These are phyloP conservation scores for Nakaseomyces uthaithaninus DNA, from an alignment of 1,139 yeast genomes.

Conservation along the genomic window DNA sequence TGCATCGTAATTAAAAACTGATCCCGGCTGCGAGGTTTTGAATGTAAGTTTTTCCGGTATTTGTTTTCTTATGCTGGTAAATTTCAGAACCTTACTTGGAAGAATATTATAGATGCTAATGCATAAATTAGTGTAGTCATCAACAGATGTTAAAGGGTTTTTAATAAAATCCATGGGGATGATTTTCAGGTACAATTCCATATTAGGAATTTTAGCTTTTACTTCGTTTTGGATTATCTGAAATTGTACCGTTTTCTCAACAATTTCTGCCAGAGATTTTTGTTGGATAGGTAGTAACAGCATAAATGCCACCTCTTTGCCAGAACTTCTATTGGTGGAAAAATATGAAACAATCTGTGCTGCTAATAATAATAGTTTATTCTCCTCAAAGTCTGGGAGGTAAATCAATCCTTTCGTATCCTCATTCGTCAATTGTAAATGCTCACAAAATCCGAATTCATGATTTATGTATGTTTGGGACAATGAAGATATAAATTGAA, in stretches of 20 bases:
- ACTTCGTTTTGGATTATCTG: slow-evolving; percentile 39
- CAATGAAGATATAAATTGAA: slow-evolving; percentile 24
- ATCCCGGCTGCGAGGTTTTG: slow-evolving; percentile 37
- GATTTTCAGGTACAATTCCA: slow-evolving; percentile 43
- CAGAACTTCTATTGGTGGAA: slow-evolving; percentile 27
- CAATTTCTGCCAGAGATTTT: slow-evolving; percentile 36
- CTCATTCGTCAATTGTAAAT: slow-evolving; percentile 27
- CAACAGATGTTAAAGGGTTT: slow-evolving; percentile 29
- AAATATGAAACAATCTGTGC: slow-evolving; percentile 39
- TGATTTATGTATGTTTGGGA: slow-evolving; percentile 29
- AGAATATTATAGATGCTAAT: slow-evolving; percentile 58
- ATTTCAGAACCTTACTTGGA: slow-evolving; percentile 33
- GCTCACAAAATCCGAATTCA: slow-evolving; percentile 32
- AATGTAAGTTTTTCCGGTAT: slow-evolving; percentile 38
- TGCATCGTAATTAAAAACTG: slow-evolving; percentile 52
- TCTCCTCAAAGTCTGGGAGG: slow-evolving; percentile 25
- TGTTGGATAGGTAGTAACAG: slow-evolving; percentile 31
- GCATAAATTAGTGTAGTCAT: slow-evolving; percentile 40
- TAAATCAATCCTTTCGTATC: slow-evolving; percentile 27
- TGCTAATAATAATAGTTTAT: slow-evolving; percentile 39
- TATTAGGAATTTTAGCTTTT: slow-evolving; percentile 39
- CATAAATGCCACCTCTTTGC: slow-evolving; percentile 28
- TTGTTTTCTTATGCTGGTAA: slow-evolving; percentile 30
- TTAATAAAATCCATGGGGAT: slow-evolving; percentile 49
- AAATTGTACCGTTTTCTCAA: slow-evolving; percentile 43